Base-by-base conservation (phyloP, 768 basidiomycete genomes). In the Tricholoma bakamatsutake region DNA sequence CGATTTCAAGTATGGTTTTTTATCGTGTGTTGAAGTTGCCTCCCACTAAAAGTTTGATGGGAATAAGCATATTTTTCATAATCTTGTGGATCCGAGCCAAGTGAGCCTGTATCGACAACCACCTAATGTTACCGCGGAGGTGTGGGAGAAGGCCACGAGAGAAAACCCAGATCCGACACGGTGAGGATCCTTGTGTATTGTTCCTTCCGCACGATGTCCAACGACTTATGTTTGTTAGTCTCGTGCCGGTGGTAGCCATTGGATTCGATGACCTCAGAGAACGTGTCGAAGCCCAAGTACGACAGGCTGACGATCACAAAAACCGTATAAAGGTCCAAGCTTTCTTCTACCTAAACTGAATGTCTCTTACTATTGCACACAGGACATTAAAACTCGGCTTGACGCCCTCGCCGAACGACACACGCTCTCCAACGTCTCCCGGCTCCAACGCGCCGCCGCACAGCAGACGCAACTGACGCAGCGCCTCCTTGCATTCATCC, bases 81-180 rank as follows among this genome's bases (percentile, higher is more conserved):
- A 93, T 62, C 72, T 90, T 12, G 89, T 93, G 4, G 83, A 88
- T 61, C 88, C 89, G 0, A 73, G 72, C 5, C 77, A 85, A 60
- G 81, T 88, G 2, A 75, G 72, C 27, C 61, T 84, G 51, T 94
- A 89, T 59, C 84, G 80, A 6, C 82, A 88, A 13, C 91, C 92
- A 11, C 67, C 76, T 12, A 90, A 90, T 61, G 84, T 84, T 11
- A 79, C 80, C 5, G 85, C 89, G 47, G 88, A 91, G 8, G 62
- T 85, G 43, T 93, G 91, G 91, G 81, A 87, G 63, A 87, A 87
- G 65, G 91, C 91, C 6, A 72, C 83, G 1, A 73, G 81, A 50
- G 90, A 92, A 65, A 93, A 93, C 61, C 92, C 92, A 0, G 88
- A 93, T 71, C 80, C 88, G 2, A 81, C 78, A 50, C 85, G 88